These are phyloP conservation scores for Aspergillus awamori DNA, from an alignment of 2,329 filamentous ascomycete species.

Conservation along the genomic window DNA sequence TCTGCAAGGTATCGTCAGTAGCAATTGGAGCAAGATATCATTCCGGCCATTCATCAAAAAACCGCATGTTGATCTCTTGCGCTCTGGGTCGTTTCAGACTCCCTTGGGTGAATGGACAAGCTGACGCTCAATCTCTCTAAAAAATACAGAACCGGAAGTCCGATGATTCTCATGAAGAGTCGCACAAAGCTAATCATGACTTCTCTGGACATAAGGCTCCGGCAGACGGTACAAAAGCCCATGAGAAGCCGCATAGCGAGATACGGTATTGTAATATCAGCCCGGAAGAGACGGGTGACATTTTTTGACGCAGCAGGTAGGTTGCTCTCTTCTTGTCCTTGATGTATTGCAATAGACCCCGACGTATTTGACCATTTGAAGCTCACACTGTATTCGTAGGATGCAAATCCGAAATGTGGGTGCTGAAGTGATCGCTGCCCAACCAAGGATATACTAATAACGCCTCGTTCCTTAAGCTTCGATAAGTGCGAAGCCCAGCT, in stretches of 20 bases:
- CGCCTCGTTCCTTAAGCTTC: background rate
- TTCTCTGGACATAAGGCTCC: background rate
- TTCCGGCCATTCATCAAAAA: background rate
- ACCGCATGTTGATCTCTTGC: background rate
- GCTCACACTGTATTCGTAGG: background rate
- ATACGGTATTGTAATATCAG: background rate
- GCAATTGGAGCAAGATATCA: background rate
- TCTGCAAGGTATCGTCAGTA: background rate
- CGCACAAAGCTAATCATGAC: background rate
- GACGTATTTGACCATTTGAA: background rate
- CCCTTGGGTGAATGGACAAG: background rate
- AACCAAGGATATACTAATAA: slow-evolving; percentile 1
- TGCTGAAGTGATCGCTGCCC: background rate
- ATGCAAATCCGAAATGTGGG: background rate
- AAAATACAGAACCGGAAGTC: background rate
- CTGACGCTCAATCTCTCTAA: background rate
- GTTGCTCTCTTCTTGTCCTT: background rate
- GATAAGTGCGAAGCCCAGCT: background rate
- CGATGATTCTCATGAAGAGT: background rate
- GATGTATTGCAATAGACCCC: background rate
- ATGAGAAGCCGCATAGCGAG: background rate
- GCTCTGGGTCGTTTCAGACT: background rate
- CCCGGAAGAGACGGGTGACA: background rate
- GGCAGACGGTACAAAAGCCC: background rate
- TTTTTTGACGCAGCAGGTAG: background rate